Base-by-base conservation (phyloP, 2,329 filamentous ascomycete species). In the Ceratocystis lukuohia region DNA sequence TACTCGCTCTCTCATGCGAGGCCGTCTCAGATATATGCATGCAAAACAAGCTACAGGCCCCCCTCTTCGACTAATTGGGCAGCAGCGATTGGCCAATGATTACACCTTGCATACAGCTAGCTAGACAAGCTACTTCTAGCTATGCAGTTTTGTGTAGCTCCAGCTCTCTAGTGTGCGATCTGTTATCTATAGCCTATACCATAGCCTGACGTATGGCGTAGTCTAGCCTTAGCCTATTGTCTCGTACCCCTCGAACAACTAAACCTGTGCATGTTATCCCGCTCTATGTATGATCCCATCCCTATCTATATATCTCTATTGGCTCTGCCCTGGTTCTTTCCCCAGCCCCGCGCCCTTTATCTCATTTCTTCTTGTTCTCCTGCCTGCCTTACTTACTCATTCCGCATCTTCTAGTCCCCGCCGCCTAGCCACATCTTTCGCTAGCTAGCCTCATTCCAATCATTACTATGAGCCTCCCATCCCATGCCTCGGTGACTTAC, bases 401-500 rank as follows among this genome's bases (percentile, higher is more conserved):
- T 48, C 5, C 20, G 17, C 5, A 12, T 48, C 17, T 48, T 48
- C 46, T 48, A 48, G 46, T 48, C 17, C 20, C 46, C 20, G 46
- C 46, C 37, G 37, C n/a, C 46, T 50, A 12, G 22, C 7, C 46
- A 22, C 22, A 12, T 50, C 46, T 50, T 50, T 8, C 22, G 46
- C 22, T 25, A n/a, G 33, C 15, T 61, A 7, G 3, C 20, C 57
- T 37, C 6, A 20, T 37, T 20, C 28, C 33, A n/a, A 15, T 44
- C 17, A 8, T 44, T 48, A 30, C 46, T 37, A 57, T 63, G 64
- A 45, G 17, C 33, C 63, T 67, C 15, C 66, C 66, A 20, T 56
- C 62, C 15, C 50, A 67, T 56, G 25, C 63, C 25, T 68, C 59
- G 2, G 59, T 68, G 33, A 68, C 66, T 33, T 68, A 44, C 44